Conservation (phyloP, 768 basidiomycete species). For the Tricholoma hemisulphureum region DNA sequence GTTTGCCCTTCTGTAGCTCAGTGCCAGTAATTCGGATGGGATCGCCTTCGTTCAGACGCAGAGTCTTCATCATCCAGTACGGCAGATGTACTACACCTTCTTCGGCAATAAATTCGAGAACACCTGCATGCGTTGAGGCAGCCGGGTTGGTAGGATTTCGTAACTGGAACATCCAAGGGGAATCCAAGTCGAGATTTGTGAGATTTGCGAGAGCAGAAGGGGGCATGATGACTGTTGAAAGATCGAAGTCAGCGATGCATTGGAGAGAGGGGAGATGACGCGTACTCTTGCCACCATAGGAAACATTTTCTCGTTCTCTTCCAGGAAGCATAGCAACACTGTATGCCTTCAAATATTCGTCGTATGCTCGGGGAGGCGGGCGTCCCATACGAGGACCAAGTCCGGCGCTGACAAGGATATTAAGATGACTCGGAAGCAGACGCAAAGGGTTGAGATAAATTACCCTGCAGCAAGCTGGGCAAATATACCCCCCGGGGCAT, state of each 20-base stretch:
- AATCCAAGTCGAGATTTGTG: slow-evolving; percentile 81
- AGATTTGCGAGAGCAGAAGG: slow-evolving; percentile 90
- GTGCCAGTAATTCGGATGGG: slow-evolving; percentile 89
- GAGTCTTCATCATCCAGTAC: slow-evolving; percentile 99
- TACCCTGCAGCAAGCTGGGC: slow-evolving; percentile 63
- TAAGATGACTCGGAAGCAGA: neutral
- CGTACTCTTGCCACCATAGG: slow-evolving; percentile 95
- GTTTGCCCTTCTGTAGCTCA: slow-evolving; percentile 86
- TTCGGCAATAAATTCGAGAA: slow-evolving; percentile 97
- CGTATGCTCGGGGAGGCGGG: slow-evolving; percentile 72
- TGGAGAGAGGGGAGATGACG: slow-evolving; percentile 17
- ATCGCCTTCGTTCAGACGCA: slow-evolving; percentile 92
- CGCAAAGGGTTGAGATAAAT: slow-evolving; percentile 1
- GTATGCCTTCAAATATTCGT: slow-evolving; percentile 93
- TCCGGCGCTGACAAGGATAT: slow-evolving; percentile 42
- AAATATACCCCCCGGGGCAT: slow-evolving; percentile 61
- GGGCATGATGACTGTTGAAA: slow-evolving; percentile 86
- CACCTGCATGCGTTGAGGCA: slow-evolving; percentile 91
- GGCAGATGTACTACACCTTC: slow-evolving; percentile 95
- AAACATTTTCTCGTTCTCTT: slow-evolving; percentile 82
- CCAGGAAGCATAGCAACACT: slow-evolving; percentile 93
- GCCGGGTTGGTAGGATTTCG: slow-evolving; percentile 85
- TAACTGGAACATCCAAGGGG: slow-evolving; percentile 95
- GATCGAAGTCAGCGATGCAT: slow-evolving; percentile 7
- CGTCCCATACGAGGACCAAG: slow-evolving; percentile 46